A percentile compares a stretch with the other conserved stretches of the same genome.
These are phyloP conservation scores for Komagataella ulmi DNA, from an alignment of 805 yeast genomes.

Conservation along the genomic window DNA sequence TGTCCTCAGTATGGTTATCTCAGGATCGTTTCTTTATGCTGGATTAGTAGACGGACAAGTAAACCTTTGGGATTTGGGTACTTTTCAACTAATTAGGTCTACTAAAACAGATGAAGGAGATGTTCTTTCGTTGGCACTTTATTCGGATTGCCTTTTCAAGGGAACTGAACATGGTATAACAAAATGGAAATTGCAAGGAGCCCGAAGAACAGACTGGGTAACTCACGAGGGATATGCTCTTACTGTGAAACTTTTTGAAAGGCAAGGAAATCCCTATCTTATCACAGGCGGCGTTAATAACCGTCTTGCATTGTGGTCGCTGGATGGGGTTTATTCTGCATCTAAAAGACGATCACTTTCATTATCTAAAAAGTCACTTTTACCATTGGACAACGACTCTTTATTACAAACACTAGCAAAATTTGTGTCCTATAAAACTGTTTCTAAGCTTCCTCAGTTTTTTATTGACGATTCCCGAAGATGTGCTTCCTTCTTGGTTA, in stretches of 20 bases:
- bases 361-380: conserved; percentile 5
- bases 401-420: conserved; percentile 49
- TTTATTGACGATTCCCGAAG: conserved; percentile 70
- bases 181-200: conserved; percentile 36
- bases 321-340: conserved; percentile 12
- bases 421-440: conserved; percentile 60
- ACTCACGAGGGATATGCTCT: conserved; percentile 39
- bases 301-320: conserved; percentile 62
- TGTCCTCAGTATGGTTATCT: conserved; percentile 54
- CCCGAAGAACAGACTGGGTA: conserved; percentile 30
- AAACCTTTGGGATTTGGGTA: conserved; percentile 79
- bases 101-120: conserved; percentile 30
- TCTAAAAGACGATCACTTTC: background rate
- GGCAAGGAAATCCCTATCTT: conserved; percentile 27
- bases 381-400: conserved; percentile 38
- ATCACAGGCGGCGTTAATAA: conserved; percentile 63
- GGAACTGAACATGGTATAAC: conserved; percentile 41
- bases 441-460: conserved; percentile 58
- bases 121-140: conserved; percentile 46
- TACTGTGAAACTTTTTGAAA: conserved; percentile 36
- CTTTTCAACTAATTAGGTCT: conserved; percentile 50
- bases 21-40: conserved; percentile 64
- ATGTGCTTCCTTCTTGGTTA: conserved; percentile 67
- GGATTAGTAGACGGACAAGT: conserved; percentile 67
- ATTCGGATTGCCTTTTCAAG: conserved; percentile 45